Conservation (phyloP, 352 stramenopile species). For the Pythium myriotylum region DNA sequence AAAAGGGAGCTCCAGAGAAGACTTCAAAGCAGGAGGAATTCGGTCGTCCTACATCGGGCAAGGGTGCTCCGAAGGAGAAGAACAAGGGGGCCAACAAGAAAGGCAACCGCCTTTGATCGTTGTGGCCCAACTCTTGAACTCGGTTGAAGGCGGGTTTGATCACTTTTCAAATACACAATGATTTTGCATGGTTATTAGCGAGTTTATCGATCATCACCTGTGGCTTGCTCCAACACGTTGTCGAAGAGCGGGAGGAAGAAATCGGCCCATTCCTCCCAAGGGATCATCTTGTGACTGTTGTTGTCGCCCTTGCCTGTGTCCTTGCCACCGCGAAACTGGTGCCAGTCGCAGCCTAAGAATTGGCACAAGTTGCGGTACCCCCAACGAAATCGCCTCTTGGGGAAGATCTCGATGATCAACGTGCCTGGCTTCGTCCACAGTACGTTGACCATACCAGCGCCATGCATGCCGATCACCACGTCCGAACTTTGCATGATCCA, state of each 20-base stretch:
- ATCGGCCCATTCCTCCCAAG: constrained; percentile 48
- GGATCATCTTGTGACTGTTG: constrained; percentile 52
- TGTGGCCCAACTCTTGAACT: not conserved
- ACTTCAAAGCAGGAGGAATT: constrained; percentile 23
- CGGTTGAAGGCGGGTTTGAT: too few species aligned
- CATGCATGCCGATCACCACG: constrained; percentile 84
- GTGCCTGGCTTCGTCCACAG: constrained; percentile 58
- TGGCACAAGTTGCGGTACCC: constrained; percentile 82
- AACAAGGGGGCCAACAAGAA: constrained; percentile 30
- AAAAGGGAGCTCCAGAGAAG: constrained; percentile 25
- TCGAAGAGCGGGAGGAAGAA: constrained; percentile 60
- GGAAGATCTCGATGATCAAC: constrained; percentile 78
- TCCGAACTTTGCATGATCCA: constrained; percentile 59
- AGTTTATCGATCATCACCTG: not conserved
- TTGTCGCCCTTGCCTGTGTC: constrained; percentile 44
- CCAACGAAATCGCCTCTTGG: constrained; percentile 48
- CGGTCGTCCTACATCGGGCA: constrained; percentile 18
- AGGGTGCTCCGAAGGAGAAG: constrained; percentile 25
- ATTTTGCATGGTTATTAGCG: not conserved
- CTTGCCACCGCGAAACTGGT: constrained; percentile 38
- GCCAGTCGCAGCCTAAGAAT: constrained; percentile 67
- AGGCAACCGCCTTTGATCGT: constrained; percentile 17
- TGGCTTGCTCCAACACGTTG: constrained; percentile 1
- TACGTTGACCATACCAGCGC: constrained; percentile 79
- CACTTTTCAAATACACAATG: too few species aligned